Conservation (phyloP, 164 flowering plant species). For the Vitis riparia region DNA sequence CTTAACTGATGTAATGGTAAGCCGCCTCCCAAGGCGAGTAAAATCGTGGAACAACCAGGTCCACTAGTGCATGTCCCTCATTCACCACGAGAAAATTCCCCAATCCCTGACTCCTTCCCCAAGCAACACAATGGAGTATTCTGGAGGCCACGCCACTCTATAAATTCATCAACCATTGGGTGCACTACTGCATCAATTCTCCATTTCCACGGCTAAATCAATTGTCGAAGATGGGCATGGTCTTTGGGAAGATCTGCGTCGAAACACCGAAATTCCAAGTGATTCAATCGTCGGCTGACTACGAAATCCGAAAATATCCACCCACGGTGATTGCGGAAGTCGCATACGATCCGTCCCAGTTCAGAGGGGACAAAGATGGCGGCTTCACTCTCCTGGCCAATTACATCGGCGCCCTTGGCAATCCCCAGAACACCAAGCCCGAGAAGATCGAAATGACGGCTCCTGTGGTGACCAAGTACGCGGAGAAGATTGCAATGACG, state of each 20-base stretch:
- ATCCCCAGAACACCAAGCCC: constrained; percentile 70
- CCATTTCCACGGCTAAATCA: background rate
- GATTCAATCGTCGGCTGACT: constrained; percentile 47
- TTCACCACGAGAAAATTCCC: background rate
- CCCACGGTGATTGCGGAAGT: constrained; percentile 67
- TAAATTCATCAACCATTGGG: background rate
- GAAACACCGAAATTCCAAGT: constrained; percentile 76
- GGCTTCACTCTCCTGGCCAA: constrained; percentile 74
- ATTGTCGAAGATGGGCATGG: constrained; percentile 52
- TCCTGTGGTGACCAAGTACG: constrained; percentile 62
- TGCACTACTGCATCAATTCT: background rate
- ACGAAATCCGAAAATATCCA: constrained; percentile 73
- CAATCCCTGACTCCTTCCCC: background rate
- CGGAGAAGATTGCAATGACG: constrained; percentile 66
- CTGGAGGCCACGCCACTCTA: background rate
- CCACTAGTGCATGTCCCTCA: constrained; percentile 17
- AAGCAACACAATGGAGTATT: background rate
- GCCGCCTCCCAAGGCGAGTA: too few relatives aligned
- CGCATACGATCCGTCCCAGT: constrained; percentile 62
- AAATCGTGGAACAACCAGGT: constrained; percentile 19
- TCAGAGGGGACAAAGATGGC: constrained; percentile 65
- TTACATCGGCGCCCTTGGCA: constrained; percentile 78
- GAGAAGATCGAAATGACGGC: constrained; percentile 90
- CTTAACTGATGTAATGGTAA: too few relatives aligned
- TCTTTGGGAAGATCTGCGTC: constrained; percentile 70